These are phyloP conservation scores for Pseudonitzschia pungens DNA, from an alignment of 108 stramenopile species.

Conservation along the genomic window DNA sequence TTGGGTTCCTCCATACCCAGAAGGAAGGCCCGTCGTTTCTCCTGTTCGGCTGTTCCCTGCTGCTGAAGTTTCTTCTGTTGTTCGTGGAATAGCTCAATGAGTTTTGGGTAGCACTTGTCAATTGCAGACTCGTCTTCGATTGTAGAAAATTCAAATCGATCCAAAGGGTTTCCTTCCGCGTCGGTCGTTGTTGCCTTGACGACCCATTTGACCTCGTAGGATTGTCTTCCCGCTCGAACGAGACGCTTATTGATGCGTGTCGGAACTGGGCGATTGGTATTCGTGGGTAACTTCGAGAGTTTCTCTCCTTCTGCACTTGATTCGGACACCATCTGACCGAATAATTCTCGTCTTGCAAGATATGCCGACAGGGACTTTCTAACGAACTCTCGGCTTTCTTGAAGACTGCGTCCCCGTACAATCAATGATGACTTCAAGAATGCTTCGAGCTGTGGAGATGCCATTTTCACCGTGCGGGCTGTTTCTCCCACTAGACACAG, in stretches of 20 bases:
- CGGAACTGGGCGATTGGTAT: constrained; percentile 51
- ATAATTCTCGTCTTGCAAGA: constrained; percentile 57
- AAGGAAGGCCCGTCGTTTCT: constrained; percentile 56
- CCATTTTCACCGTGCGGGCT: constrained; percentile 34
- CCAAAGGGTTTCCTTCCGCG: constrained; percentile 46
- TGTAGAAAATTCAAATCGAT: constrained; percentile 61
- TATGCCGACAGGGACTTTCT: constrained; percentile 46
- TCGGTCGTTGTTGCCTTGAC: constrained; percentile 50
- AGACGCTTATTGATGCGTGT: constrained; percentile 43
- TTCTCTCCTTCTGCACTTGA: constrained; percentile 3
- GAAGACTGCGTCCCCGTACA: constrained; percentile 53
- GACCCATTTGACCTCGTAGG: constrained; percentile 62
- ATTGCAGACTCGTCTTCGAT: constrained; percentile 52
- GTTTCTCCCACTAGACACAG: constrained; percentile 28
- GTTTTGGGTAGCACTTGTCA: constrained; percentile 45
- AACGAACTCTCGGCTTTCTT: constrained; percentile 57
- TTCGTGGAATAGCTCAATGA: constrained; percentile 46
- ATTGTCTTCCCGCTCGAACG: constrained; percentile 36
- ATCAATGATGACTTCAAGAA: constrained; percentile 47
- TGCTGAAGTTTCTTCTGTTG: constrained; percentile 32
- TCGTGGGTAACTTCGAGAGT: background rate
- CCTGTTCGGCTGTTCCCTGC: constrained; percentile 57
- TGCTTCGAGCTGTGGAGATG: constrained; percentile 34
- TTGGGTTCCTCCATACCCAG: constrained; percentile 12
- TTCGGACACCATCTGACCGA: constrained; percentile 2